phyloP scores from a whole-genome alignment of 1,139 yeast genomes.

The Kodamaea ohmeri region DNA sequence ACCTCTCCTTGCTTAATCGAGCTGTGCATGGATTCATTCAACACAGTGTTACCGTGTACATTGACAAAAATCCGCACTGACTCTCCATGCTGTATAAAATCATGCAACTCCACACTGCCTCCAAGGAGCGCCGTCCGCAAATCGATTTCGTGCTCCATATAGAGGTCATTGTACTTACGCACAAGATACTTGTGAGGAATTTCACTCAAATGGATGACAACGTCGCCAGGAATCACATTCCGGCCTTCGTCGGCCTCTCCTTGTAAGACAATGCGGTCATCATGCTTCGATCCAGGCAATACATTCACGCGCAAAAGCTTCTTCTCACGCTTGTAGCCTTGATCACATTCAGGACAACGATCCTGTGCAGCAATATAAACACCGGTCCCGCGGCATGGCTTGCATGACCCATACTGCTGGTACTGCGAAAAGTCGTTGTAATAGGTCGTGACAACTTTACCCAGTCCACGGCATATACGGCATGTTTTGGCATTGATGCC shows the following conservation, averaged over 20 bases:
- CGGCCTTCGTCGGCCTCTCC: slow-evolving; percentile 67
- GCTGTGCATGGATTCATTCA: slow-evolving; percentile 23
- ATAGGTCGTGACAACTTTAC: slow-evolving; percentile 32
- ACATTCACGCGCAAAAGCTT: slow-evolving; percentile 52
- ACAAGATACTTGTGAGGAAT: slow-evolving; percentile 39
- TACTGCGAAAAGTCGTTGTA: slow-evolving; percentile 33
- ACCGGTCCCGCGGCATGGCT: slow-evolving; percentile 39
- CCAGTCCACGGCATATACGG: slow-evolving; percentile 38
- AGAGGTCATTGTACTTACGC: slow-evolving; percentile 50
- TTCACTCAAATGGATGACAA: slow-evolving; percentile 45
- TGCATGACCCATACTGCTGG: slow-evolving; percentile 37
- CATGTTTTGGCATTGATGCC: slow-evolving; percentile 38
- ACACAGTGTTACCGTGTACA: slow-evolving; percentile 32
- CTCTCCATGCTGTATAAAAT: slow-evolving; percentile 45
- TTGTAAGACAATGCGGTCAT: slow-evolving; percentile 49
- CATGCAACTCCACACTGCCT: slow-evolving; percentile 43
- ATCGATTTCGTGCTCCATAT: slow-evolving; percentile 45
- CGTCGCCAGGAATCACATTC: slow-evolving; percentile 63
- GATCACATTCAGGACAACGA: slow-evolving; percentile 40
- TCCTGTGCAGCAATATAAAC: slow-evolving; percentile 27
- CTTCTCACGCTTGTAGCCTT: slow-evolving; percentile 38
- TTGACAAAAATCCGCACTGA: slow-evolving; percentile 38
- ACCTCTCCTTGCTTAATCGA: slow-evolving; percentile 45
- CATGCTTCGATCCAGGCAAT: slow-evolving; percentile 51
- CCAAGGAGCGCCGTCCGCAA: slow-evolving; percentile 55